phyloP scores from a whole-genome alignment of 2,329 filamentous ascomycete species.

The Bipolaris cookei region DNA sequence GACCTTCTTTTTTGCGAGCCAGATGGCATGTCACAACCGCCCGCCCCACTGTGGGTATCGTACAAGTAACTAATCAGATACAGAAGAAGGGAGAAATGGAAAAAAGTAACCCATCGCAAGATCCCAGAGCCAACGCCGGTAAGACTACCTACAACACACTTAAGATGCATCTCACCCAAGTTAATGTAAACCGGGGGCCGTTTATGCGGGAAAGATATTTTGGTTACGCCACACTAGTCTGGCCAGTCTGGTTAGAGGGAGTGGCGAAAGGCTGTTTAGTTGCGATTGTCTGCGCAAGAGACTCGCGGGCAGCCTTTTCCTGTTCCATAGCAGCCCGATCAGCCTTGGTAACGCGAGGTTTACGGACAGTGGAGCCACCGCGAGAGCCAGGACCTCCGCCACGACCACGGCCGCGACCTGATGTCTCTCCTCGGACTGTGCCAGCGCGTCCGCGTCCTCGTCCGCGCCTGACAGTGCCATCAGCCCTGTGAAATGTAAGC shows the following conservation, averaged over 20 bases:
- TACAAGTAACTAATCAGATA: slow-evolving; percentile 24
- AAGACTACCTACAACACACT: background rate
- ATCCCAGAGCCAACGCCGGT: background rate
- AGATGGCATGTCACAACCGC: slow-evolving; percentile 3
- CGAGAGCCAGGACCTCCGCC: slow-evolving; percentile 71
- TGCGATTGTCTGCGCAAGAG: slow-evolving; percentile 47
- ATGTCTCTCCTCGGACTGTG: slow-evolving; percentile 51
- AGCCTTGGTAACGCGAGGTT: slow-evolving; percentile 85
- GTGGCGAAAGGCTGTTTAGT: slow-evolving; percentile 30
- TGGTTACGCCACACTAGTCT: slow-evolving; percentile 18
- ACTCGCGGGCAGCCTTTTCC: slow-evolving; percentile 79
- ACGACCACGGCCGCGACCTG: slow-evolving; percentile 53
- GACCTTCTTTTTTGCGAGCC: slow-evolving; percentile 11
- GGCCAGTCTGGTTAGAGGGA: slow-evolving; percentile 18
- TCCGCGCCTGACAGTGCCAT: slow-evolving; percentile 74
- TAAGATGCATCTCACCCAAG: background rate
- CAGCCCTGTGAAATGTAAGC: slow-evolving; percentile 61
- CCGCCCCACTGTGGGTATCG: slow-evolving; percentile 18
- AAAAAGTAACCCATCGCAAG: background rate
- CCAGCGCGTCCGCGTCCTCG: slow-evolving; percentile 63
- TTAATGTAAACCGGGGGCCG: background rate
- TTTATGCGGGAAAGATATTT: background rate
- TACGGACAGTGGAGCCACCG: slow-evolving; percentile 75
- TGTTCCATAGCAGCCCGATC: slow-evolving; percentile 81
- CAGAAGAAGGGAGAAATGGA: slow-evolving; percentile 6